phyloP scores from a whole-genome alignment of 129 eudicot species.

The Chrysanthemum seticuspe region DNA sequence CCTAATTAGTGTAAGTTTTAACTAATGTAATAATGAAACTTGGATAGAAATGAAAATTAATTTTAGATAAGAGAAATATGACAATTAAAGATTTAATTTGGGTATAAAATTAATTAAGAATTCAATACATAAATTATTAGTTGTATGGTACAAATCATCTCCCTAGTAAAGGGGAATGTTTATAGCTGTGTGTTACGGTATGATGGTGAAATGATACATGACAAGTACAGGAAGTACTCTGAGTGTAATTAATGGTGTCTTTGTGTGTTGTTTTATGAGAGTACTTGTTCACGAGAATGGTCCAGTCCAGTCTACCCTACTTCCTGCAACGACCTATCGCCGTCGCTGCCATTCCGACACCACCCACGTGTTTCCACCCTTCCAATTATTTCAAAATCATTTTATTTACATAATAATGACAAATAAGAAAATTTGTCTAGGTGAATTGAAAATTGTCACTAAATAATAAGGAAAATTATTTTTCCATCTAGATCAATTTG shows the following conservation, averaged over 20 bases:
- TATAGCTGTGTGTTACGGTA: slow-evolving; percentile 10
- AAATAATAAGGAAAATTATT: too few relatives aligned
- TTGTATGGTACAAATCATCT: not conserved
- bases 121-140: too few relatives aligned
- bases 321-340: slow-evolving; percentile 23
- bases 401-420: not conserved
- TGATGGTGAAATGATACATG: slow-evolving; percentile 24
- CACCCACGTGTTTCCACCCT: slow-evolving; percentile 3
- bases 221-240: slow-evolving; percentile 17
- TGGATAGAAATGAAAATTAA: too few relatives aligned
- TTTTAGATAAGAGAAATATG: too few relatives aligned
- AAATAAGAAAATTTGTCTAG: not conserved
- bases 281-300: too few relatives aligned
- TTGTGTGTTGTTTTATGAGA: too few relatives aligned
- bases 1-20: too few relatives aligned
- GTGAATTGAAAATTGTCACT: too few relatives aligned
- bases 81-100: too few relatives aligned
- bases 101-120: too few relatives aligned
- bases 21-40: too few relatives aligned
- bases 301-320: not conserved
- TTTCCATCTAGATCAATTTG: too few relatives aligned
- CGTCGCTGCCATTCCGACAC: slow-evolving; percentile 19
- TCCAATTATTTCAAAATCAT: not conserved
- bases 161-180: slow-evolving; percentile 12
- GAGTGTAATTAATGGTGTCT: slow-evolving; percentile 13